These are phyloP conservation scores for Chaetomiaceae sp. DNA, from an alignment of 2,329 filamentous ascomycete genomes.

Conservation along the genomic window DNA sequence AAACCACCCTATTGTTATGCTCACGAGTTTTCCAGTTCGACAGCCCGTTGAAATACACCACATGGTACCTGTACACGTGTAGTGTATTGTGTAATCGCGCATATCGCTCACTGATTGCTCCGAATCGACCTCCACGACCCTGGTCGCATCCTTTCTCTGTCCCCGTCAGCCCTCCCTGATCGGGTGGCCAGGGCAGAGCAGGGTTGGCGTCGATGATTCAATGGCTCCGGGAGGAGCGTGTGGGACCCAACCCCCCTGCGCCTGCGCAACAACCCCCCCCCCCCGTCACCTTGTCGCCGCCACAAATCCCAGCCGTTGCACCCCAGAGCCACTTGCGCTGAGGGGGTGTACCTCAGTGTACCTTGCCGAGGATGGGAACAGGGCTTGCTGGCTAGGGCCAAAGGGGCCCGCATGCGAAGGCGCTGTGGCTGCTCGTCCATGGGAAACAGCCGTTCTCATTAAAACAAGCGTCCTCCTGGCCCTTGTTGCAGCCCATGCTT, in stretches of 20 bases:
- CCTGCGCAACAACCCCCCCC: constrained; percentile 5
- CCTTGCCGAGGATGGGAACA: constrained; percentile 11
- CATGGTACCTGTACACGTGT: too few species aligned
- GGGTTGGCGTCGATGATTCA: constrained; percentile 9
- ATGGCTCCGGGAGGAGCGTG: background rate
- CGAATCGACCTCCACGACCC: background rate
- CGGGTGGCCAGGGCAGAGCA: constrained; percentile 1
- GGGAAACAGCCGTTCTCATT: constrained; percentile 18
- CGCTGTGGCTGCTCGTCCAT: constrained; percentile 6
- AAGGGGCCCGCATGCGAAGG: constrained; percentile 12
- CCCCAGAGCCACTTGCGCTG: constrained; percentile 15
- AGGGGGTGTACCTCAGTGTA: constrained; percentile 17
- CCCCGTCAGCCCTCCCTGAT: constrained; percentile 7
- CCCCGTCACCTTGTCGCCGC: constrained; percentile 17
- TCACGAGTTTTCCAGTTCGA: too few species aligned
- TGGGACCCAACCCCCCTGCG: constrained; percentile 7
- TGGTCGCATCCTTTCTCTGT: constrained; percentile 3
- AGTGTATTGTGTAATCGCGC: too few species aligned
- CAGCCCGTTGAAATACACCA: too few species aligned
- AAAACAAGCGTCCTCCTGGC: constrained; percentile 19
- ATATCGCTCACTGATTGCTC: background rate
- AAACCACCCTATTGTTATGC: too few species aligned
- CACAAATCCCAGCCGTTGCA: constrained; percentile 22
- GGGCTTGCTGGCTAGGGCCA: constrained; percentile 10
- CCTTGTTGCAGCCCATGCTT: constrained; percentile 8